Evolutionary conservation across 1,284 basidiomycete genomes (phyloP), one percentile per base, ranked within the genome.

Genomic region (Trichosporon asahii): DNA sequence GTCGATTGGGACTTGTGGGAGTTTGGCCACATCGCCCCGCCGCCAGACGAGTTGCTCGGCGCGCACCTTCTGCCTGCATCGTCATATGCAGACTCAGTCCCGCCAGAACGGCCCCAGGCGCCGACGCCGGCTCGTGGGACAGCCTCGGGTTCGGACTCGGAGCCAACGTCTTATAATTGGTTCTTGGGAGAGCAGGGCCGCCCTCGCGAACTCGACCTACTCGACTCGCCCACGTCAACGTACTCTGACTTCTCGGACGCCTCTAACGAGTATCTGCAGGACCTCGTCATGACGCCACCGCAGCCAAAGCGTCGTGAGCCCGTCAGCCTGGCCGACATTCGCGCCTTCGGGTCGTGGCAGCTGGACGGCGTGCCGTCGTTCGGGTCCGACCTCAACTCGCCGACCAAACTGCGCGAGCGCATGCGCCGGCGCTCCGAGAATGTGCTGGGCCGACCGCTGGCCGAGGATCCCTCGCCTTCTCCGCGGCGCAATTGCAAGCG

Each of bases 1-100:
- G 67, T 73, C 46, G 49, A 70, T 55, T 73, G 72, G 72, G 49
- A 33, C 14, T 25, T 25, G 23, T 73, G 72, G 72, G 63, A 68
- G 61, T 68, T 70, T 9, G 63, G 35, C 55, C 67, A 70, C 53
- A 57, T 73, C 18, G 72, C 69, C 0, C 53, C 53, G 67, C 21
- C 67, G 0, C 70, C 70, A 0, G 4, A 49, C 18, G 35, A 68
- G 49, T 67, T 71, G 21, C 60, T 71, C 37, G 65, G 66, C 11
- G 57, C 18, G 7, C 49, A 21, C 8, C 21, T 53, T 6, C 49
- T 53, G 21, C 49, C 49, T 7, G 7, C 29, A 8, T 5, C 12
- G 29, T 29, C 57, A 2, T 15, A 61, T 31, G 27, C 8, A 14
- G 57, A 31, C 2, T 31, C 27, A 6, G 14, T 31, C 15, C 29